Conservation (phyloP, 495 filamentous ascomycete genomes). For the Pseudomonodictys pantanalensis region DNA sequence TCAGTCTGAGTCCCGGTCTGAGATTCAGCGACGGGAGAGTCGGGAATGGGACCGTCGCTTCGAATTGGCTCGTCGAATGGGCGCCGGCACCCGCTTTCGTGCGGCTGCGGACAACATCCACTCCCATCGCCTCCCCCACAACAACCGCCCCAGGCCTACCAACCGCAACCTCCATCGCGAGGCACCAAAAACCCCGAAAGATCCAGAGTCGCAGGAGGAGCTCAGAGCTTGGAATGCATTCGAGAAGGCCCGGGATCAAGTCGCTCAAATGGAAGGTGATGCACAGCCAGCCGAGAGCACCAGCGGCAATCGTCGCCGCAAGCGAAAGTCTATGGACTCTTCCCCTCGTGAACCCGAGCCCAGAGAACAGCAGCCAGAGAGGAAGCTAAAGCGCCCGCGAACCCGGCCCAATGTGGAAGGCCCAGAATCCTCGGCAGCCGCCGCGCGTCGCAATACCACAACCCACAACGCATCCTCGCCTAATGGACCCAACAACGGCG, state of each 20-base stretch:
- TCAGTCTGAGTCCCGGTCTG: slow-evolving; percentile 55
- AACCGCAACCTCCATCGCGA: slow-evolving; percentile 20
- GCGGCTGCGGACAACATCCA: slow-evolving; percentile 46
- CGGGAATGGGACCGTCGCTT: slow-evolving; percentile 74
- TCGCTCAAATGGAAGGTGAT: slow-evolving; percentile 1
- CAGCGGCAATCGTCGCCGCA: slow-evolving; percentile 53
- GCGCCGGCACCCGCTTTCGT: slow-evolving; percentile 63
- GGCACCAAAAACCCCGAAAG: slow-evolving; percentile 48
- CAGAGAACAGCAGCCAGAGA: slow-evolving; percentile 64
- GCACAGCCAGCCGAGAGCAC: slow-evolving; percentile 22
- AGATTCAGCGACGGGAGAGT: slow-evolving; percentile 62
- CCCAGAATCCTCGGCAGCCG: slow-evolving; percentile 35
- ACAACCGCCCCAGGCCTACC: slow-evolving; percentile 1
- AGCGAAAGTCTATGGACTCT: slow-evolving; percentile 74
- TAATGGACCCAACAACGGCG: slow-evolving; percentile 23
- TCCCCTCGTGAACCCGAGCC: slow-evolving; percentile 64
- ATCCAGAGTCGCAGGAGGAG: slow-evolving; percentile 73
- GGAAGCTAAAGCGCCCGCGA: slow-evolving; percentile 80
- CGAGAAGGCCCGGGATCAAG: slow-evolving; percentile 71
- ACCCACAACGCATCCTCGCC: slow-evolving; percentile 20
- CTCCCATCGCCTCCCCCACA: neutral
- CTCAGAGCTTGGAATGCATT: slow-evolving; percentile 84
- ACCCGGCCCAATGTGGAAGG: slow-evolving; percentile 57
- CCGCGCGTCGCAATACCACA: slow-evolving; percentile 20
- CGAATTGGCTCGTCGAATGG: slow-evolving; percentile 70